Evolutionary conservation across 768 basidiomycete species (phyloP), one percentile per base, ranked within the genome.

Genomic region (Sporobolomyces phaffii): DNA sequence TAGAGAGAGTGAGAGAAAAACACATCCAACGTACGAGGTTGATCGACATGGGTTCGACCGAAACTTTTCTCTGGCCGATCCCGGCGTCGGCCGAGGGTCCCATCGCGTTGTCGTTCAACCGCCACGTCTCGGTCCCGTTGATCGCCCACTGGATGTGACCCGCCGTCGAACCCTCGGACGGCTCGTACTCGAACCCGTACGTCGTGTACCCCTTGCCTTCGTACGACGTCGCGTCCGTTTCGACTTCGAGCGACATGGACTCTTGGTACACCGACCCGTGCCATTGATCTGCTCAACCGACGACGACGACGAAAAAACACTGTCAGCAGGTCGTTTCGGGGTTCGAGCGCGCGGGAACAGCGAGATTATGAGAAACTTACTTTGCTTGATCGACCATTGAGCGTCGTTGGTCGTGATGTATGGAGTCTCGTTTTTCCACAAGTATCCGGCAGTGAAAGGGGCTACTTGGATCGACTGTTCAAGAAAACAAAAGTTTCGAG

Each of bases 21-120:
- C 26, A 28, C 8, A 10, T n/a, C 44, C 7, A 17, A 45, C 44
- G 44, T 41, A 56, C 54, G 17, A 43, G 93, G 70, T 71, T 85
- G 60, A 92, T 80, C 75, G 86, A 88, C 91, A 97, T 87, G 2
- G 96, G 94, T 77, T 99, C 94, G 75, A 93, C 90, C 4, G 90
- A 81, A 58, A 85, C 85, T 15, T 91, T 73, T 31, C 93, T 81
- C 72, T 82, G 80, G 40, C 82, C 80, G 54, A 98, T 81, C 57
- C 85, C 64, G 0, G 83, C 79, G 6, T 70, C 75, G 0, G 83
- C 31, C 77, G 91, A 86, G 1, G 90, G 78, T 3, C 85, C 88
- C 24, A 91, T 78, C 3, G 89, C 80, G 1, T 78, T 81, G 1
- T 88, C 78, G 17, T 83, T 84, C 47, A 88, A 77, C 29, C 81